Percentiles rank a stretch among this genome's conserved stretches.
Evolutionary conservation across 441 rosid genomes (phyloP).

Genomic region (Brassica balearica): DNA sequence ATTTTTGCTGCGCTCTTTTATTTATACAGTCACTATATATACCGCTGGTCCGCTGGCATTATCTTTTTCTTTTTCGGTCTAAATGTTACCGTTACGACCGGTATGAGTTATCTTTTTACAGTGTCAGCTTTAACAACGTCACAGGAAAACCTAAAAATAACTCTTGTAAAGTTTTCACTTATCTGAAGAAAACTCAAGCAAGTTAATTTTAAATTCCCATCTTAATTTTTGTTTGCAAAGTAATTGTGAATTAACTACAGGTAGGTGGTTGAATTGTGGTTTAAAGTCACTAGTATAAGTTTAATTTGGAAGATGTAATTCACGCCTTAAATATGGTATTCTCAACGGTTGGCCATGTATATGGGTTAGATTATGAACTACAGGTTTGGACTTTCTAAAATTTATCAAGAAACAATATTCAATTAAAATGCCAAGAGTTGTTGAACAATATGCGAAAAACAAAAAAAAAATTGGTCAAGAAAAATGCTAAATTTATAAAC

Average conservation of each 20-base stretch:
- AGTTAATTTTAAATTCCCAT: not conserved
- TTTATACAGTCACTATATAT: not conserved
- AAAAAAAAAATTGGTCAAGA: not conserved
- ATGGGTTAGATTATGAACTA: not conserved
- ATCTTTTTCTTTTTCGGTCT: not conserved
- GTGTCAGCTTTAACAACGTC: not conserved
- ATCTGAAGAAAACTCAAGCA: not conserved
- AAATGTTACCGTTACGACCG: conserved; percentile 14
- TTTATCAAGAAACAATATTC: not conserved
- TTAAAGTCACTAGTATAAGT: not conserved
- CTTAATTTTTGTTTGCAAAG: not conserved
- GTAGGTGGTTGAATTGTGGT: not conserved
- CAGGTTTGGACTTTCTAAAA: not conserved
- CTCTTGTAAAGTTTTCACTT: not conserved
- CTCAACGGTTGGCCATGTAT: not conserved
- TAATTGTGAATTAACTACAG: not conserved
- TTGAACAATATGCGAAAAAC: not conserved
- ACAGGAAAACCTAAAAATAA: not conserved
- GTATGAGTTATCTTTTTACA: conserved; percentile 7
- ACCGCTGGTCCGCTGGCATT: not conserved
- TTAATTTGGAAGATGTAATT: not conserved
- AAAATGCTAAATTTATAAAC: not conserved
- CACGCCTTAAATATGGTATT: not conserved
- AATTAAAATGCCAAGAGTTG: not conserved
- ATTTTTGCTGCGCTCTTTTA: conserved; percentile 8